Conservation (phyloP, 352 stramenopile genomes). For the Thalassiosira oceanica region DNA sequence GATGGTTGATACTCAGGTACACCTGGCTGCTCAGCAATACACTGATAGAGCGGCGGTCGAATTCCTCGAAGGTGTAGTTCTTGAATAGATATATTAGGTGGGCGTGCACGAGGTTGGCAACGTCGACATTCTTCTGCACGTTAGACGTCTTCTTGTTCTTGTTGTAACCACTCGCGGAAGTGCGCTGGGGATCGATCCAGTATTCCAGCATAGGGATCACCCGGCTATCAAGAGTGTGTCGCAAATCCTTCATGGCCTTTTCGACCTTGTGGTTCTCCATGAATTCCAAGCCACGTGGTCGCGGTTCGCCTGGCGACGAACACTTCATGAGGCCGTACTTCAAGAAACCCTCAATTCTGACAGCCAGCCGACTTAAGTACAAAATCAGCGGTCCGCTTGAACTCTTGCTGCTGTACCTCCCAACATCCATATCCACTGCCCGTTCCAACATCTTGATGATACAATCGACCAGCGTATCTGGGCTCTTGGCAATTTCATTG, state of each 20-base stretch:
- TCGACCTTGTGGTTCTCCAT: constrained; percentile 79
- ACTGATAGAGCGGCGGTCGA: constrained; percentile 82
- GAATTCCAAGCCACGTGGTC: constrained; percentile 75
- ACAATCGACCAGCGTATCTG: constrained; percentile 84
- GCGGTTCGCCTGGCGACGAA: constrained; percentile 56
- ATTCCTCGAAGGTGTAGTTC: constrained; percentile 83
- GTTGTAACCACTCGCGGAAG: too few species aligned
- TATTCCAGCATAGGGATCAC: constrained; percentile 88
- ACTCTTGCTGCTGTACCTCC: constrained; percentile 73
- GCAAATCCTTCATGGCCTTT: constrained; percentile 73
- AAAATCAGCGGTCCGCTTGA: constrained; percentile 84
- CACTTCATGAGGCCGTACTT: constrained; percentile 86
- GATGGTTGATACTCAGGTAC: constrained; percentile 86
- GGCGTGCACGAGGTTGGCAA: constrained; percentile 85
- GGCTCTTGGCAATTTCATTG: constrained; percentile 96
- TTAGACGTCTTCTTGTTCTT: too few species aligned
- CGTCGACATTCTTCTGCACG: constrained; percentile 83
- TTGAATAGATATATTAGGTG: constrained; percentile 89
- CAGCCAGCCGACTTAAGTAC: constrained; percentile 84
- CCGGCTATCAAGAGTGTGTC: constrained; percentile 77
- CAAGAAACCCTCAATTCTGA: constrained; percentile 87
- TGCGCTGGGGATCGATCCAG: constrained; percentile 84
- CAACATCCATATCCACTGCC: constrained; percentile 88
- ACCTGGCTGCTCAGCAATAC: constrained; percentile 84
- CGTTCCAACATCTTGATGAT: constrained; percentile 86